Evolutionary conservation across 768 basidiomycete genomes (phyloP).

Genomic region (Psilocybe cyanescens): DNA sequence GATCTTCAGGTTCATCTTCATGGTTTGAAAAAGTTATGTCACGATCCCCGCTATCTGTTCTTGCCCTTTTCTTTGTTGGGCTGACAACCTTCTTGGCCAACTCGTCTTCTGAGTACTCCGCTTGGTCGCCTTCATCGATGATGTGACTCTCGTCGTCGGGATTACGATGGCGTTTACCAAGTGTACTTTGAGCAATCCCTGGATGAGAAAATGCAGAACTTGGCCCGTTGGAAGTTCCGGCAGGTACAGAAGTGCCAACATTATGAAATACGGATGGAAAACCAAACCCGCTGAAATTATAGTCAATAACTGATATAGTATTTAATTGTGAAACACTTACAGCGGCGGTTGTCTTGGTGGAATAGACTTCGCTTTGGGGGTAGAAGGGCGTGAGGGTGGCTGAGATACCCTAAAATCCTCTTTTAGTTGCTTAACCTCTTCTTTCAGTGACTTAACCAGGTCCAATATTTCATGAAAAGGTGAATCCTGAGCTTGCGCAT

Average conservation of each 20-base stretch:
- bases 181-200: slow-evolving; percentile 46
- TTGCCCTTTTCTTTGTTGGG: slow-evolving; percentile 59
- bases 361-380: slow-evolving; percentile 23
- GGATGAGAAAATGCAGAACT: slow-evolving; percentile 31
- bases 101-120: slow-evolving; percentile 37
- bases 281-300: slow-evolving; percentile 25
- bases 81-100: slow-evolving; percentile 40
- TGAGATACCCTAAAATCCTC: slow-evolving; percentile 11
- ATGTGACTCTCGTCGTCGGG: slow-evolving; percentile 43
- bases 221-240: slow-evolving; percentile 10
- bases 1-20: slow-evolving; percentile 14
- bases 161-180: slow-evolving; percentile 73
- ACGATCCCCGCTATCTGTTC: slow-evolving; percentile 11
- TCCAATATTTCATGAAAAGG: slow-evolving; percentile 25
- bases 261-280: slow-evolving; percentile 21
- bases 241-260: slow-evolving; percentile 7
- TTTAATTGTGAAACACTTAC: slow-evolving; percentile 16
- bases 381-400: slow-evolving; percentile 25
- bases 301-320: not conserved
- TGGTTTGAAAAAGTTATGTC: slow-evolving; percentile 8
- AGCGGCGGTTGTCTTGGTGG: slow-evolving; percentile 17
- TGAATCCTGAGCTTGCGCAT: slow-evolving; percentile 18
- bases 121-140: slow-evolving; percentile 47
- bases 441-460: slow-evolving; percentile 22
- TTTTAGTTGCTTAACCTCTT: slow-evolving; percentile 25